These are phyloP conservation scores for Podila epicladia DNA, from an alignment of 192 early-diverging fungal species.

Conservation along the genomic window DNA sequence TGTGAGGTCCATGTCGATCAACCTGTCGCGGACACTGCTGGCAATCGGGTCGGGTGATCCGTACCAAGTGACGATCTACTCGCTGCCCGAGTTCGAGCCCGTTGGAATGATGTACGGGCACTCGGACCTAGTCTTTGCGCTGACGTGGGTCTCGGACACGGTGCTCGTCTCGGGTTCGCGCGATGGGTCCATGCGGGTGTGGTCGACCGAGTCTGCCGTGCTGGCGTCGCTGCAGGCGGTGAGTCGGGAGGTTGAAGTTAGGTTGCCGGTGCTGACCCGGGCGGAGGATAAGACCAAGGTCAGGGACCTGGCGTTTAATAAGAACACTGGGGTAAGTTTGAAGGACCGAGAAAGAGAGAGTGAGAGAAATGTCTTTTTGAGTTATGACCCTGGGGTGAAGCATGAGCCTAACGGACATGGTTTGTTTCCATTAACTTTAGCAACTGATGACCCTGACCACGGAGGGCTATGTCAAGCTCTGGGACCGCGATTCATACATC, in stretches of 20 bases:
- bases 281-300: conserved; percentile 59
- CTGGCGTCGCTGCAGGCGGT: conserved; percentile 30
- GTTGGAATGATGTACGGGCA: conserved; percentile 69
- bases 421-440: too few relatives aligned
- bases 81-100: conserved; percentile 66
- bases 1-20: conserved; percentile 70
- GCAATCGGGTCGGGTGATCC: conserved; percentile 71
- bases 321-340: conserved; percentile 26
- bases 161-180: conserved; percentile 70
- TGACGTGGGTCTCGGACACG: conserved; percentile 67
- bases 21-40: conserved; percentile 68
- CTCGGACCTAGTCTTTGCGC: conserved; percentile 71
- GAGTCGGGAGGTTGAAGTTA: conserved; percentile 28
- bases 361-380: too few relatives aligned
- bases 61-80: conserved; percentile 67
- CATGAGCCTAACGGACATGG: too few relatives aligned
- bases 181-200: conserved; percentile 63
- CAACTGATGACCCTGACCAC: conserved; percentile 66
- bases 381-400: too few relatives aligned
- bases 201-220: conserved; percentile 52
- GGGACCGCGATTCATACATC: conserved; percentile 56
- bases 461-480: conserved; percentile 72
- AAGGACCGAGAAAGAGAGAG: neutral
- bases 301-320: conserved; percentile 63
- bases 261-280: conserved; percentile 32